These are phyloP conservation scores for Amoebophrya sp. DNA, from an alignment of 169 alveolate species.

Conservation along the genomic window DNA sequence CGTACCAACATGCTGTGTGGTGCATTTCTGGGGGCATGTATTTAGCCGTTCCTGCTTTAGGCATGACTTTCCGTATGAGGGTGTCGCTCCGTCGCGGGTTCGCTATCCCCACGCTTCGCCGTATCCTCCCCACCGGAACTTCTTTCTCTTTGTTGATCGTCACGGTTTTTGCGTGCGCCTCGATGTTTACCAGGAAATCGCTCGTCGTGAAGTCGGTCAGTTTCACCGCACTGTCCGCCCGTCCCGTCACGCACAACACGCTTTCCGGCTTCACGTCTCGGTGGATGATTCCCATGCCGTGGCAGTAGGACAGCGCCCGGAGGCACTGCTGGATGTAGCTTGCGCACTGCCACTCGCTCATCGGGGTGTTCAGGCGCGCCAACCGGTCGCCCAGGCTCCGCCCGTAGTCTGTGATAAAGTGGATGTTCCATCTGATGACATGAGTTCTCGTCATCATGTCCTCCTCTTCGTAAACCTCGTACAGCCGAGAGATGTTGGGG, in stretches of 20 bases:
- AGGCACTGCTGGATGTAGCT: neutral
- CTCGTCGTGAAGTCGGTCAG: neutral
- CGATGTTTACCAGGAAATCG: neutral
- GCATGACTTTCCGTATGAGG: neutral
- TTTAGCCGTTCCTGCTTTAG: neutral
- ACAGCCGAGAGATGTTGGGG: no score
- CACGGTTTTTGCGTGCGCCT: neutral
- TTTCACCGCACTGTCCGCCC: neutral
- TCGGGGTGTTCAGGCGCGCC: neutral
- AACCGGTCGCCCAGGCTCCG: neutral
- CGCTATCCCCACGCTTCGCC: neutral
- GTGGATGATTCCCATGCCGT: neutral
- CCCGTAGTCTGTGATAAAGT: neutral
- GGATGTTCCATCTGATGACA: no score
- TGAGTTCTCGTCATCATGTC: no score
- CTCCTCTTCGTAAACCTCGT: no score
- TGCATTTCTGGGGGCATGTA: slow-evolving; percentile 1
- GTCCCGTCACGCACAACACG: neutral
- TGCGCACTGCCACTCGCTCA: neutral
- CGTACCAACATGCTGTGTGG: neutral
- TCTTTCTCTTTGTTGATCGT: neutral
- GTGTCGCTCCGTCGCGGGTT: neutral
- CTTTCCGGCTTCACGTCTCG: neutral
- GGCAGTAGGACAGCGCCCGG: neutral
- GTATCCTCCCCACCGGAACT: neutral